A percentile compares a stretch with the other conserved stretches of the same genome.
Evolutionary conservation across 1,139 yeast species (phyloP).

Genomic region (Saccharomyces pastorianus): DNA sequence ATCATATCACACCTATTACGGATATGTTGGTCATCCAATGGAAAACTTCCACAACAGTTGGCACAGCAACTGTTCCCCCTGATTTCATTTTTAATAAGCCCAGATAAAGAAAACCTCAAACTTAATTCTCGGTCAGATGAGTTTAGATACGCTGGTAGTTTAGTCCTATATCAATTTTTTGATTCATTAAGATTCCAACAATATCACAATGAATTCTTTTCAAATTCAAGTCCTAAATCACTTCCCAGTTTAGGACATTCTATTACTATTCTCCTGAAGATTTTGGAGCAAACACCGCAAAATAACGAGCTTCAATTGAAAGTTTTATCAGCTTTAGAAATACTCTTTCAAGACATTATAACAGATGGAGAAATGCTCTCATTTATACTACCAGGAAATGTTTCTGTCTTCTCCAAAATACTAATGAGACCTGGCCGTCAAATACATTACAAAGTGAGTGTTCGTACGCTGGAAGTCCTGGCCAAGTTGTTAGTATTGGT

Average conservation of each 20-base stretch:
- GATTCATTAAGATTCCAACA: conserved; percentile 18
- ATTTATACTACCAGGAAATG: conserved; percentile 48
- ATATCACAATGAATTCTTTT: conserved; percentile 32
- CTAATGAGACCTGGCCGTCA: conserved; percentile 34
- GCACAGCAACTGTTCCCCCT: conserved; percentile 46
- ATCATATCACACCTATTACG: conserved; percentile 37
- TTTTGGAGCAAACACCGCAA: conserved; percentile 25
- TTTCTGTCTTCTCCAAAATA: conserved; percentile 43
- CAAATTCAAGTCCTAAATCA: conserved; percentile 18
- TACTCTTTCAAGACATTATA: conserved; percentile 32
- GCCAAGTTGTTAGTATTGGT: conserved; percentile 32
- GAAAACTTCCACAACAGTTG: conserved; percentile 34
- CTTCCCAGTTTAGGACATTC: conserved; percentile 43
- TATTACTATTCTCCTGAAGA: conserved; percentile 39
- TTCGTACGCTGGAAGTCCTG: conserved; percentile 32
- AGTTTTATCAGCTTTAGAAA: conserved; percentile 33
- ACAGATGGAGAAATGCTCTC: conserved; percentile 47
- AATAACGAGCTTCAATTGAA: conserved; percentile 31
- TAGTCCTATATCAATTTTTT: conserved; percentile 27
- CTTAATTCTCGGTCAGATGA: conserved; percentile 32
- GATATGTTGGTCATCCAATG: conserved; percentile 41
- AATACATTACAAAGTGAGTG: conserved; percentile 37
- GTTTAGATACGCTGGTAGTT: conserved; percentile 38
- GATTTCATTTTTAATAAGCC: conserved; percentile 37
- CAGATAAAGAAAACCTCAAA: conserved; percentile 16